Conservation (phyloP, 352 stramenopile species). For the Phytophthora podocarpi region DNA sequence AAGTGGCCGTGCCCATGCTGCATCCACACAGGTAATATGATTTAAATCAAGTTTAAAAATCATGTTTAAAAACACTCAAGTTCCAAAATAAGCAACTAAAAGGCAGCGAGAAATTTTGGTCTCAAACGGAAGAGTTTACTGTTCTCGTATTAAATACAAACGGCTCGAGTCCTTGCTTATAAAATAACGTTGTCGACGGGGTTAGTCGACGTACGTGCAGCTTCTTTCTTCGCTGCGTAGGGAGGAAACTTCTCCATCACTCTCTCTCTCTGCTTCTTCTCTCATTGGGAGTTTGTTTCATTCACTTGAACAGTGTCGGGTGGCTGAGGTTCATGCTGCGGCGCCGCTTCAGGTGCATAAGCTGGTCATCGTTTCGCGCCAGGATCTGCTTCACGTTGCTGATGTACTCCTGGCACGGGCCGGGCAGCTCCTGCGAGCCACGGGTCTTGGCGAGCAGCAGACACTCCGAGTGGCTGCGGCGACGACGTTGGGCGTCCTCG, state of each 20-base stretch:
- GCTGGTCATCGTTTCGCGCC: constrained; percentile 63
- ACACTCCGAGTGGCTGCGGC: constrained; percentile 83
- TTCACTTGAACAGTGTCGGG: constrained; percentile 54
- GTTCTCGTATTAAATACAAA: constrained; percentile 47
- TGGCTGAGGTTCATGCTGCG: constrained; percentile 72
- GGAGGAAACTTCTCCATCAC: background rate
- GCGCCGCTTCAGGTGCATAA: constrained; percentile 51
- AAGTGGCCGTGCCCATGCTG: constrained; percentile 34
- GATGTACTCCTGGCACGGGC: constrained; percentile 86
- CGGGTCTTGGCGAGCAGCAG: constrained; percentile 72
- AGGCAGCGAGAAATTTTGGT: too few relatives aligned
- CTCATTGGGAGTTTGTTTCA: background rate
- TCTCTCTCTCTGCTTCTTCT: background rate
- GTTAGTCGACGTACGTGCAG: constrained; percentile 19
- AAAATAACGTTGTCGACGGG: constrained; percentile 40
- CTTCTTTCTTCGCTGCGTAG: constrained; percentile 1
- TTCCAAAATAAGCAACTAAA: too few relatives aligned
- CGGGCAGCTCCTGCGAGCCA: constrained; percentile 56
- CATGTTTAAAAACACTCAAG: too few relatives aligned
- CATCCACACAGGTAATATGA: background rate
- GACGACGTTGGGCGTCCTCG: constrained; percentile 53
- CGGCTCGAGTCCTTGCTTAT: constrained; percentile 34
- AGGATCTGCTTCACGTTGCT: constrained; percentile 86
- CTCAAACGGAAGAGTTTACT: constrained; percentile 24
- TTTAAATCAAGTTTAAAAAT: too few relatives aligned